Base-by-base conservation (phyloP, 2,329 filamentous ascomycete species). In the Chaetothyriales sp. region DNA sequence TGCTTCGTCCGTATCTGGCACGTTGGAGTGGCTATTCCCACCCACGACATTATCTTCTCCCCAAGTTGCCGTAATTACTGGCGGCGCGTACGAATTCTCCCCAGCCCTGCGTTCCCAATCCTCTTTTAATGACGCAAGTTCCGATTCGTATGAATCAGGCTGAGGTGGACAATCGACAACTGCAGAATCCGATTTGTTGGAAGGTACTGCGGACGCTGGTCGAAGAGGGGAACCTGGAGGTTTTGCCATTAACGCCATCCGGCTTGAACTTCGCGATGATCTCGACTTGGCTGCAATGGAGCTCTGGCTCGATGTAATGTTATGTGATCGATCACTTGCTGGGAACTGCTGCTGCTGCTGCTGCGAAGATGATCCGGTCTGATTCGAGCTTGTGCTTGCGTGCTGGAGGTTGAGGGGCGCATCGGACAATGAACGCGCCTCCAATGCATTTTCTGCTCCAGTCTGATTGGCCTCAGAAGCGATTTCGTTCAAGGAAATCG, bases 31-130 rank as follows among this genome's bases (percentile, higher is more conserved):
- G 33, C 33, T 40, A 40, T 40, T 40, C 33, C 33, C 33, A 13
- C 33, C 15, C 15, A 5, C 33, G 10, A 15, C 22, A 49, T 22
- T 29, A 20, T 45, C 52, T 19, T 53, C 53, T 22, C 51, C 53
- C 55, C 55, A 57, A 19, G 50, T 43, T 20, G 9, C 52, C 44
- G 48, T 9, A 33, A 53, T 53, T 8, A 51, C 48, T 9, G 48
- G 25, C n/a, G 55, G 55, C 9, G 44, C 46, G 25, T 57, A 57
- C 40, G 25, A 49, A 44, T 57, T 51, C 37, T 20, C 44, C 22
- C 44, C 37, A 18, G 47, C 46, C 15, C 13, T 51, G 5, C 44
- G 51, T 46, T 57, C 55, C 55, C 52, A 57, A 37, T 47, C 48
- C 40, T 57, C 52, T 9, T 55, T 40, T 15, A 40, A 40, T 40